phyloP scores from a whole-genome alignment of 352 stramenopile genomes.

The Globisporangium uncinulatum region DNA sequence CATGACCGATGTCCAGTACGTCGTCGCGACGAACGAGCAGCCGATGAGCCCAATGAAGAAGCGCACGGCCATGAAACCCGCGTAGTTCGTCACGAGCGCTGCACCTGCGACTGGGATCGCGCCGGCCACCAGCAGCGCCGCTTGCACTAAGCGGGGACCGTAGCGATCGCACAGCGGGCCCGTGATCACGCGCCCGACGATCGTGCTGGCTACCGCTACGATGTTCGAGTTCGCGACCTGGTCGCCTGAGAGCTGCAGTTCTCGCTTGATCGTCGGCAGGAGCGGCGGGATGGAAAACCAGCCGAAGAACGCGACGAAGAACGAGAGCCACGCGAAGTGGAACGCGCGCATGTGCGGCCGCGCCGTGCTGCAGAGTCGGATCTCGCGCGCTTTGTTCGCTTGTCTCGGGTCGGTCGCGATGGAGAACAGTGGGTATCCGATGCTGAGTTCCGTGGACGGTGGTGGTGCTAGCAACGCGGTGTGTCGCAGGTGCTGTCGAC shows the following conservation, averaged over 20 bases:
- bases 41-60: slow-evolving; percentile 94
- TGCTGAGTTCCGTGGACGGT: too few species aligned
- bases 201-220: slow-evolving; percentile 81
- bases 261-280: slow-evolving; percentile 84
- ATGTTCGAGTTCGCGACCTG: slow-evolving; percentile 92
- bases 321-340: slow-evolving; percentile 89
- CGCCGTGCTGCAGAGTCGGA: slow-evolving; percentile 51
- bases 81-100: slow-evolving; percentile 76
- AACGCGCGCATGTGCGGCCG: slow-evolving; percentile 93
- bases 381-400: slow-evolving; percentile 38
- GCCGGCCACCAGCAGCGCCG: slow-evolving; percentile 62
- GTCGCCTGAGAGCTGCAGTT: slow-evolving; percentile 77
- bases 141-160: slow-evolving; percentile 81
- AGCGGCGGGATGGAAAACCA: slow-evolving; percentile 94
- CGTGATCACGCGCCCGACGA: slow-evolving; percentile 86
- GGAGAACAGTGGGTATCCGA: not conserved
- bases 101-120: slow-evolving; percentile 81
- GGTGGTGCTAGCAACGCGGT: too few species aligned
- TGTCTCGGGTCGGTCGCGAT: slow-evolving; percentile 21
- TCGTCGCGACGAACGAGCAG: slow-evolving; percentile 89
- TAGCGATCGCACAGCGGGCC: slow-evolving; percentile 92
- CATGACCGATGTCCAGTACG: slow-evolving; percentile 93
- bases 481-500: too few species aligned
- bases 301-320: slow-evolving; percentile 94
- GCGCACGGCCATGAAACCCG: slow-evolving; percentile 70